Conservation (phyloP, 306 rosid genomes). For the Dicorynia guianensis region DNA sequence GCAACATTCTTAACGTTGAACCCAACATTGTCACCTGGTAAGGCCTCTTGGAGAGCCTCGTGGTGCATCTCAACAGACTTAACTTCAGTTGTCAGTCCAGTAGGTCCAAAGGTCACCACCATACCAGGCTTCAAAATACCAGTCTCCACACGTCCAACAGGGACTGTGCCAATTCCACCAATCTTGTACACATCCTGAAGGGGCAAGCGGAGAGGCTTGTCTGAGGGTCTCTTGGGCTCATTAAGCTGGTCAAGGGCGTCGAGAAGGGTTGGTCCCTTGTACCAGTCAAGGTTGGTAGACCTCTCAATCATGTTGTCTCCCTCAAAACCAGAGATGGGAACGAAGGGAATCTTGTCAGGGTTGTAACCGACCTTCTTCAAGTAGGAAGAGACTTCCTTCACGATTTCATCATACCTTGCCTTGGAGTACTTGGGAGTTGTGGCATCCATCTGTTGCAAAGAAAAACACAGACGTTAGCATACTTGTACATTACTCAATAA, state of each 20-base stretch:
- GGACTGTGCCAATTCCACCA: slow-evolving; percentile 75
- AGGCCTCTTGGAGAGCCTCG: slow-evolving; percentile 63
- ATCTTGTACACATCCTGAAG: slow-evolving; percentile 81
- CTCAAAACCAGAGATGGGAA: slow-evolving; percentile 71
- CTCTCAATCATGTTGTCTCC: slow-evolving; percentile 75
- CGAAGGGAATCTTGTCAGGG: slow-evolving; percentile 67
- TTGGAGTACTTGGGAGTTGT: slow-evolving; percentile 67
- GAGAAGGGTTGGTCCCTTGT: slow-evolving; percentile 75
- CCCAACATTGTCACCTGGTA: slow-evolving; percentile 72
- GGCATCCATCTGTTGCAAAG: slow-evolving; percentile 59
- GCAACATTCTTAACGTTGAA: slow-evolving; percentile 76
- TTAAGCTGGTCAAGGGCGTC: slow-evolving; percentile 60
- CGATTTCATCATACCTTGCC: slow-evolving; percentile 67
- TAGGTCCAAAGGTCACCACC: slow-evolving; percentile 61
- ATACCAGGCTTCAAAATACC: slow-evolving; percentile 63
- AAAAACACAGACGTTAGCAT: not conserved
- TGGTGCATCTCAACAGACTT: slow-evolving; percentile 77
- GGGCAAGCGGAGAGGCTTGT: slow-evolving; percentile 72
- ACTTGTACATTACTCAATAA: not conserved
- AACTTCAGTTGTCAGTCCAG: slow-evolving; percentile 66
- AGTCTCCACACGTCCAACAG: slow-evolving; percentile 69
- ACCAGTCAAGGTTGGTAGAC: slow-evolving; percentile 71
- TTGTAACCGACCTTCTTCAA: slow-evolving; percentile 72
- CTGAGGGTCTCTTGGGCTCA: slow-evolving; percentile 68
- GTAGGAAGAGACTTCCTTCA: slow-evolving; percentile 72